Evolutionary conservation across 176 grass and related monocot genomes (phyloP), one percentile per base, ranked within the genome.

Genomic region (Urochloa ruziziensis): DNA sequence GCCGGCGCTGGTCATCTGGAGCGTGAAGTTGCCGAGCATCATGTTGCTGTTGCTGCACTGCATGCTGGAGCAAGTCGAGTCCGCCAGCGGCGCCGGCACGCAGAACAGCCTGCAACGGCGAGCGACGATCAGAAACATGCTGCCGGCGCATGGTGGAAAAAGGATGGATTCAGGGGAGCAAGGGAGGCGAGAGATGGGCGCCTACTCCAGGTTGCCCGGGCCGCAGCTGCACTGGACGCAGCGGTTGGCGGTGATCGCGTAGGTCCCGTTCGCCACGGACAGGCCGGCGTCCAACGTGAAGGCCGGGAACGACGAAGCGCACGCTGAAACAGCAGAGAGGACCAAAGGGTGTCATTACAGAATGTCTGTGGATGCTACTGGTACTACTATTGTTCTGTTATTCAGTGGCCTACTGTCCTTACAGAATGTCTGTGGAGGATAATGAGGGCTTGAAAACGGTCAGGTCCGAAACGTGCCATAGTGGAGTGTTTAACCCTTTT

Each of bases 141-240:
- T 11, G 53, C 13, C n/a, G n/a, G n/a, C n/a, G n/a, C n/a, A n/a
- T n/a, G n/a, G n/a, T n/a, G n/a, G n/a, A n/a, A n/a, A n/a, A n/a
- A n/a, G n/a, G n/a, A n/a, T n/a, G n/a, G n/a, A n/a, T n/a, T n/a
- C n/a, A n/a, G n/a, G n/a, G n/a, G n/a, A n/a, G n/a, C n/a, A n/a
- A n/a, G n/a, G n/a, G n/a, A n/a, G n/a, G n/a, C n/a, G n/a, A n/a
- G 27, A 7, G 72, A 23, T 46, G 11, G 10, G 46, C 67, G 48
- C 21, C 62, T 89, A 92, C 95, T 97, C 93, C 69, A 91, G 54
- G 87, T 76, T 89, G 80, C 86, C 86, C 27, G 95, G 90, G 62
- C 95, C 92, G 51, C 92, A 97, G 83, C 95, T 97, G 89, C 92
- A 97, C 67, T 97, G 90, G 43, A 97, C 92, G 73, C 95, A 97